Base-by-base conservation (phyloP, 805 yeast genomes). In the Millerozyma miso region DNA sequence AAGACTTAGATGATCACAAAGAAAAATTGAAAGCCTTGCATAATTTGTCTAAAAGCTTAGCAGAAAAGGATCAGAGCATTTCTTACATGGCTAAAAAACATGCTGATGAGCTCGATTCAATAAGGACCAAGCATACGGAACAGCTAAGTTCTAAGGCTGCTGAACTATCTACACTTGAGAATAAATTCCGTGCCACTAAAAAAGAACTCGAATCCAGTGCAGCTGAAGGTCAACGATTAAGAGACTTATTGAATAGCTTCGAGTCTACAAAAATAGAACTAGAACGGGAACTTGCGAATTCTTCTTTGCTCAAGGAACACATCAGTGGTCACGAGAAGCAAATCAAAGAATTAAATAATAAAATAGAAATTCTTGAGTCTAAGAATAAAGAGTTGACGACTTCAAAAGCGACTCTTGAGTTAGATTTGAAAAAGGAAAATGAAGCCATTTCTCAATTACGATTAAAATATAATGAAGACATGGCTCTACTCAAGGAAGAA, bases 401-500 rank as follows among this genome's bases (percentile, higher is more conserved):
- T 23, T 23, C 29, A 23, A 23, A 23, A 7, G 10, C 6, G 10
- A 23, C 6, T 7, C 29, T 23, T 6, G 10, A 23, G 6, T 23
- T 10, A 6, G 10, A 10, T 10, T 23, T 23, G 29, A 23, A 23
- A 10, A 6, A 23, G 6, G 29, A 23, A 23, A 23, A 23, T 7
- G 29, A 23, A 7, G 6, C 29, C 6, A 10, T 10, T 23, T 6
- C 6, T 7, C 6, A 23, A 23, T 23, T 23, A 10, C 29, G 10
- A 10, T 19, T 17, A 4, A 31, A 13, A 2, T 15, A 35, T 19
- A 13, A 19, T 13, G 17, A 26, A 10, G 44, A 44, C 13, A 17
- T 34, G 19, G 42, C 29, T 10, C 19, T 29, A 3, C 33, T 41
- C 13, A 39, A 43, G 20, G 34, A 35, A 23, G 23, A 32, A 20